phyloP scores from a whole-genome alignment of 129 eudicot species.

The Deinandra increscens region DNA sequence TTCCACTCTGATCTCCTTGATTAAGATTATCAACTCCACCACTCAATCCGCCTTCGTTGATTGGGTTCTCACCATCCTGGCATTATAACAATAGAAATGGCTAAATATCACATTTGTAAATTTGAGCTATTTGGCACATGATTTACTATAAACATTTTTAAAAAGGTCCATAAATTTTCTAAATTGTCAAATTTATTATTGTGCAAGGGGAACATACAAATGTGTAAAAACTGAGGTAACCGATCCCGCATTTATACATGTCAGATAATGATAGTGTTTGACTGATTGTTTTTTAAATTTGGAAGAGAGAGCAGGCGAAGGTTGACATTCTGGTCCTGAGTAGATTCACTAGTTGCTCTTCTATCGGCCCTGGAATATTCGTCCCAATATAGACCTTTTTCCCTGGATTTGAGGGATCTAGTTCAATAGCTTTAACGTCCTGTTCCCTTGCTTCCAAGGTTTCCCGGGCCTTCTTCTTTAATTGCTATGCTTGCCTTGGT shows the following conservation, averaged over 20 bases:
- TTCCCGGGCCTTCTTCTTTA: too few species aligned
- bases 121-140: neutral
- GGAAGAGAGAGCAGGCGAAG: too few species aligned
- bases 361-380: too few species aligned
- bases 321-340: too few species aligned
- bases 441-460: too few species aligned
- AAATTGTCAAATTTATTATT: neutral
- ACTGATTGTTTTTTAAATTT: constrained; percentile 3
- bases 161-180: neutral
- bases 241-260: neutral
- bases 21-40: constrained; percentile 36
- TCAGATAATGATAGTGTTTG: neutral
- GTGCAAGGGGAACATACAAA: neutral
- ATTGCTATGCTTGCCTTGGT: too few species aligned
- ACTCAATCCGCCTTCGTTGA: constrained; percentile 33
- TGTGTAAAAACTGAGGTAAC: neutral
- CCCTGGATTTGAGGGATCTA: too few species aligned
- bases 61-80: constrained; percentile 30
- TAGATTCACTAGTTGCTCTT: too few species aligned
- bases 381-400: too few species aligned
- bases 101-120: neutral
- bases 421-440: too few species aligned
- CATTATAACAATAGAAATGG: constrained; percentile 12
- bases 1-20: constrained; percentile 42
- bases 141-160: neutral